Base-by-base conservation (phyloP, 176 grass and related monocot genomes). In the Rhynchospora tenuis region DNA sequence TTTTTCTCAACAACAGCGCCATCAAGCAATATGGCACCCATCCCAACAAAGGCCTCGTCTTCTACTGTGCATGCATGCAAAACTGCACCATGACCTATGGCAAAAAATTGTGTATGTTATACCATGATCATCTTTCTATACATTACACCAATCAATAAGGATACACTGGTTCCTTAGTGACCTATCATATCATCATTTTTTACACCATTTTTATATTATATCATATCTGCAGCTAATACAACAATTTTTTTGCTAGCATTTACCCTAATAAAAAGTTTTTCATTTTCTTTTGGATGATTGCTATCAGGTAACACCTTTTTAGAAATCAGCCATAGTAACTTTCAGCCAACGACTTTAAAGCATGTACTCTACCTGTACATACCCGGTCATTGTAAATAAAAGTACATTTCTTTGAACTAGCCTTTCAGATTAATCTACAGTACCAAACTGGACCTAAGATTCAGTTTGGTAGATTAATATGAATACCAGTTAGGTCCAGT, bases 11-110 rank as follows among this genome's bases (percentile, higher is more conserved):
- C 92, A 5, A 98, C 87, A n/a, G 89, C 92, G 71, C 95, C 95
- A 68, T 98, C 95, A 69, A 98, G 87, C 73, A 98, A 84, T 73
- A 91, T 91, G 42, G 92, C 92, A 88, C 92, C 95, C 92, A 91
- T 98, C 75, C 95, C 92, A 83, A 98, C 87, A 79, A 98, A 98
- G 81, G 95, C 87, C 78, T 94, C 90, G 89, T 98, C 95, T 86
- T 94, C 90, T 45, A 97, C 82, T 46, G 84, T 94, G 83, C 94
- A 97, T 83, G 89, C 94, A 84, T 97, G 94, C 73, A 97, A 94
- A 78, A 98, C 61, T 78, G 95, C 89, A 80, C 90, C 89, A 70
- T 98, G 95, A 68, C 95, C 95, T 98, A 76, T 17, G 67, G 17
- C 19, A 55, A 76, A 76, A 5, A 55, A 29, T 55, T 6, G 0